Percentiles rank a stretch among this genome's conserved stretches.
phyloP scores from a whole-genome alignment of 2,329 filamentous ascomycete genomes.

The Penicillium sp. region DNA sequence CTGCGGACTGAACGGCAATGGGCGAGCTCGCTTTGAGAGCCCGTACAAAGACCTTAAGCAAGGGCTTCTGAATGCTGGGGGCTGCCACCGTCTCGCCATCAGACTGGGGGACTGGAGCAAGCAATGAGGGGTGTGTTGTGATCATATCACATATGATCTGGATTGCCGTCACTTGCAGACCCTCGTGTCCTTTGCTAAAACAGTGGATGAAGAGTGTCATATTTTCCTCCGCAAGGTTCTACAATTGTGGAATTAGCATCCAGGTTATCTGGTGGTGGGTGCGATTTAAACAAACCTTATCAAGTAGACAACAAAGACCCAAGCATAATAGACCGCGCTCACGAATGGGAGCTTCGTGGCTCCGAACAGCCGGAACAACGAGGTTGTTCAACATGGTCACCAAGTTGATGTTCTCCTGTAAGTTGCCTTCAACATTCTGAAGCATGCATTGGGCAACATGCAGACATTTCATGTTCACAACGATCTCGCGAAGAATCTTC shows the following conservation, averaged over 20 bases:
- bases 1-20: conserved; percentile 74
- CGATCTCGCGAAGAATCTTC: conserved; percentile 70
- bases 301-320: conserved; percentile 85
- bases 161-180: conserved; percentile 81
- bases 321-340: conserved; percentile 87
- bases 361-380: conserved; percentile 90
- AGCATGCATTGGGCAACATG: conserved; percentile 98
- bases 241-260: conserved; percentile 17
- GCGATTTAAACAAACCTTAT: conserved; percentile 56
- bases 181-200: conserved; percentile 87
- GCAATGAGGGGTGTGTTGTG: conserved; percentile 78
- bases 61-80: conserved; percentile 54
- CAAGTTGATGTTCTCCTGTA: conserved; percentile 87
- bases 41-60: conserved; percentile 82
- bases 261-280: neutral
- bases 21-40: conserved; percentile 70
- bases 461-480: conserved; percentile 97
- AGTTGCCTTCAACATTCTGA: conserved; percentile 80
- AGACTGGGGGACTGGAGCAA: conserved; percentile 54
- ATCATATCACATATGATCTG: conserved; percentile 93
- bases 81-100: conserved; percentile 51
- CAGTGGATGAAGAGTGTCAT: conserved; percentile 91
- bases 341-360: conserved; percentile 85
- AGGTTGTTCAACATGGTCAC: conserved; percentile 98
- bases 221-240: conserved; percentile 87